These are phyloP conservation scores for Stromatinia cepivora DNA, from an alignment of 2,329 filamentous ascomycete species.

Conservation along the genomic window DNA sequence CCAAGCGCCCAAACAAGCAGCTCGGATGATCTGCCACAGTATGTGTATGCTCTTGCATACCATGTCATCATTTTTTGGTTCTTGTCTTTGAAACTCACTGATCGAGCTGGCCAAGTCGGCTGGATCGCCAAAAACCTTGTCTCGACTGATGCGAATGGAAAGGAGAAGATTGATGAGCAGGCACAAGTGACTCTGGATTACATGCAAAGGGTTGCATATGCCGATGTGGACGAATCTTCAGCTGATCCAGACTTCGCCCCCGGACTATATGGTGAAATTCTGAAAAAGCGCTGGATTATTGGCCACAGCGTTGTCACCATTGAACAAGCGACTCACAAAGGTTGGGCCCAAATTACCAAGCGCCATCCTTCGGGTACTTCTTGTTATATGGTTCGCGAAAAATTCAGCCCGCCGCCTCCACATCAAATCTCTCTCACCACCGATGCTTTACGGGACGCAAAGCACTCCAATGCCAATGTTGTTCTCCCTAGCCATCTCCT, in stretches of 20 bases:
- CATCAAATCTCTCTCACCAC: slow-evolving; percentile 54
- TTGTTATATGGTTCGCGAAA: slow-evolving; percentile 53
- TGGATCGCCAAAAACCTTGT: slow-evolving; percentile 87
- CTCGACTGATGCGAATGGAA: slow-evolving; percentile 74
- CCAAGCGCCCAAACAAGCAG: slow-evolving; percentile 44
- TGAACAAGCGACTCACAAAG: slow-evolving; percentile 65
- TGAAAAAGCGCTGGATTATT: slow-evolving; percentile 69
- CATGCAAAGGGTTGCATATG: slow-evolving; percentile 85
- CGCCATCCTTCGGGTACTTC: slow-evolving; percentile 69
- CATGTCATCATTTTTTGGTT: slow-evolving; percentile 99
- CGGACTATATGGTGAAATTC: slow-evolving; percentile 64
- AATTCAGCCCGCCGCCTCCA: slow-evolving; percentile 57
- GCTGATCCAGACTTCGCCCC: slow-evolving; percentile 65
- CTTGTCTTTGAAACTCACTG: slow-evolving; percentile 78
- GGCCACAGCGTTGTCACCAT: slow-evolving; percentile 74
- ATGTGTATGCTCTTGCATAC: slow-evolving; percentile 90
- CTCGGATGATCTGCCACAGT: slow-evolving; percentile 81
- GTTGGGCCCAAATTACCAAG: slow-evolving; percentile 70
- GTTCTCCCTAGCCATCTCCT: slow-evolving; percentile 74
- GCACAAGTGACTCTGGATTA: slow-evolving; percentile 92
- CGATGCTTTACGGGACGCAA: slow-evolving; percentile 52
- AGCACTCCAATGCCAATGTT: slow-evolving; percentile 55
- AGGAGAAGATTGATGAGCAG: slow-evolving; percentile 81
- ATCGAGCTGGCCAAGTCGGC: slow-evolving; percentile 78
- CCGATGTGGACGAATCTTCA: slow-evolving; percentile 76